Base-by-base conservation (phyloP, 805 yeast species). In the Schwanniomyces sp. region DNA sequence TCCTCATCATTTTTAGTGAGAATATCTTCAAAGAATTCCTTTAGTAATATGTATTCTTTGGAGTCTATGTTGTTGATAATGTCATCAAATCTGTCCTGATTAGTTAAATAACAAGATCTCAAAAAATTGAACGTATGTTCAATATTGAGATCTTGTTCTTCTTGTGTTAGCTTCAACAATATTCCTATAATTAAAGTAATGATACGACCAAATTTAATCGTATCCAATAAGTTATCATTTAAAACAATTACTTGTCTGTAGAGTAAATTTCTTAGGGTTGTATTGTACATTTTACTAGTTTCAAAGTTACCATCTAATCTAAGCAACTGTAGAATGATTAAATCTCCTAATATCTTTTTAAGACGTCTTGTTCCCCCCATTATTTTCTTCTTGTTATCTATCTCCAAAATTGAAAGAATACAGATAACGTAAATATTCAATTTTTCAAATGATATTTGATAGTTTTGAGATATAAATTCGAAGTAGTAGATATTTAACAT, bases 1-100 rank as follows among this genome's bases (percentile, higher is more conserved):
- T 72, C 78, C 37, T 67, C 74, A 47, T 73, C 76, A 51, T 71
- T 72, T 30, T 61, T 67, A 1, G 67, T 55, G 3, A 59, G 34
- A 34, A 72, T 54, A 14, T 59, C 56, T 4, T 56, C 48, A 44
- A 70, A 70, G 46, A 72, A 70, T 14, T 64, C 69, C n/a, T 47
- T 34, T 14, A 69, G 42, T 8, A 66, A 47, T 25, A 54, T 60
- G 2, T 56, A 41, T 9, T 44, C 45, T 25, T 62, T 48, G 7
- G 46, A 50, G 1, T 61, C 47, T 29, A 65, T 45, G 6, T 40
- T 40, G 5, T 40, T 39, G 11, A 56, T 44, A 10, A 67, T 53
- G 9, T 52, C 44, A 0, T 41, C 45, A 43, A 70, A 63, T 12
- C 21, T 30, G 2, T 57, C 57, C 29, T 62, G 66, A 14, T 66